Evolutionary conservation across 495 filamentous ascomycete genomes (phyloP).

Genomic region (Neurospora pannonica): DNA sequence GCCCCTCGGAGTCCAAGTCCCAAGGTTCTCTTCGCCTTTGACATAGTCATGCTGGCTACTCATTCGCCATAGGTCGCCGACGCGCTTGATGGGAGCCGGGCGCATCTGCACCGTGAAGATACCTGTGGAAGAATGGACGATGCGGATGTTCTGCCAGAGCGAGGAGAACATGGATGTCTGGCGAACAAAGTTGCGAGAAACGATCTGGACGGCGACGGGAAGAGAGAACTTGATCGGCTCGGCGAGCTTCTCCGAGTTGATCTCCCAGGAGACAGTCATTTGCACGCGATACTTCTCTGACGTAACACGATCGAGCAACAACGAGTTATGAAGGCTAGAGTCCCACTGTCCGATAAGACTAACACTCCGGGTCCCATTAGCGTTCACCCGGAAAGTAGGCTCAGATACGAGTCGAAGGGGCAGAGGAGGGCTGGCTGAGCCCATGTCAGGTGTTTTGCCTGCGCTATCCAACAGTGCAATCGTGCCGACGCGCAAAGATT

Average conservation of each 20-base stretch:
- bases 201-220: slow-evolving; percentile 69
- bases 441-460: slow-evolving; percentile 73
- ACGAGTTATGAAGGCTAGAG: slow-evolving; percentile 82
- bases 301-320: slow-evolving; percentile 81
- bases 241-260: slow-evolving; percentile 66
- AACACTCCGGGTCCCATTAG: slow-evolving; percentile 85
- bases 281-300: slow-evolving; percentile 87
- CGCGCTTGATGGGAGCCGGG: slow-evolving; percentile 80
- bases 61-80: slow-evolving; percentile 93
- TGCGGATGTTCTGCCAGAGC: slow-evolving; percentile 72
- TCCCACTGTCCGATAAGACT: slow-evolving; percentile 90
- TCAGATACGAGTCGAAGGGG: slow-evolving; percentile 64
- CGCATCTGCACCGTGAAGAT: slow-evolving; percentile 81
- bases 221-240: slow-evolving; percentile 78
- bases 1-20: slow-evolving; percentile 77
- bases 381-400: slow-evolving; percentile 67
- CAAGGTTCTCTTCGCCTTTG: slow-evolving; percentile 82
- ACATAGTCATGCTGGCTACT: slow-evolving; percentile 89
- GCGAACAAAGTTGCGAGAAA: slow-evolving; percentile 74
- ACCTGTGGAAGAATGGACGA: slow-evolving; percentile 75
- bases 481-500: slow-evolving; percentile 62
- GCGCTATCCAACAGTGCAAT: slow-evolving; percentile 74
- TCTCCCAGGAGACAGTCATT: slow-evolving; percentile 74
- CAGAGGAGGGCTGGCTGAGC: slow-evolving; percentile 61
- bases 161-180: slow-evolving; percentile 79